Conservation (phyloP, 257 asterid genomes). For the Salvia miltiorrhiza region DNA sequence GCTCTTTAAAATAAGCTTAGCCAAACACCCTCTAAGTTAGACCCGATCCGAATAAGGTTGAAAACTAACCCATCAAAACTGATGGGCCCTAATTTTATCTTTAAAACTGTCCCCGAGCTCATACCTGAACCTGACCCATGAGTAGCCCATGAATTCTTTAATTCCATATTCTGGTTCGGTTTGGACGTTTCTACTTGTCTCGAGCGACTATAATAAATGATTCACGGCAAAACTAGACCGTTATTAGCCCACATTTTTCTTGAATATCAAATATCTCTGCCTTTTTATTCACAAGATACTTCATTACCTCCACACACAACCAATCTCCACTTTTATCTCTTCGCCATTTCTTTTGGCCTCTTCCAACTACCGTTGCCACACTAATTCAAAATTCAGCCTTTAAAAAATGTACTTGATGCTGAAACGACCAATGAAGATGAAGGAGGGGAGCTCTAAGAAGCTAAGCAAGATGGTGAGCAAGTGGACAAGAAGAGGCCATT, state of each 20-base stretch:
- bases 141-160: too few relatives aligned
- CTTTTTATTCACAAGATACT: constrained; percentile 21
- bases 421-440: constrained; percentile 32
- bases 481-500: constrained; percentile 43
- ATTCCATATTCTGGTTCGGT: too few relatives aligned
- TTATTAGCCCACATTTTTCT: background rate
- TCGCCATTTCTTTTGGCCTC: constrained; percentile 19
- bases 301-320: constrained; percentile 37
- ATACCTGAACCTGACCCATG: too few relatives aligned
- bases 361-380: constrained; percentile 2
- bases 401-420: background rate
- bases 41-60: too few relatives aligned
- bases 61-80: too few relatives aligned
- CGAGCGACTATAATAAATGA: background rate
- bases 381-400: too few relatives aligned
- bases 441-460: constrained; percentile 38
- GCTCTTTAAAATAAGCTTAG: too few relatives aligned
- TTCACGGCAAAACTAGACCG: constrained; percentile 15
- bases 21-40: too few relatives aligned
- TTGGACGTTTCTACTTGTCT: too few relatives aligned
- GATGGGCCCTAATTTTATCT: too few relatives aligned
- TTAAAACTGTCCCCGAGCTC: too few relatives aligned
- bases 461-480: constrained; percentile 38
- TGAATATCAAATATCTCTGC: background rate
- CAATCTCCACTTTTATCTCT: constrained; percentile 28